Evolutionary conservation across 2,329 filamentous ascomycete genomes (phyloP).

Genomic region (Blumeriella jaapii): DNA sequence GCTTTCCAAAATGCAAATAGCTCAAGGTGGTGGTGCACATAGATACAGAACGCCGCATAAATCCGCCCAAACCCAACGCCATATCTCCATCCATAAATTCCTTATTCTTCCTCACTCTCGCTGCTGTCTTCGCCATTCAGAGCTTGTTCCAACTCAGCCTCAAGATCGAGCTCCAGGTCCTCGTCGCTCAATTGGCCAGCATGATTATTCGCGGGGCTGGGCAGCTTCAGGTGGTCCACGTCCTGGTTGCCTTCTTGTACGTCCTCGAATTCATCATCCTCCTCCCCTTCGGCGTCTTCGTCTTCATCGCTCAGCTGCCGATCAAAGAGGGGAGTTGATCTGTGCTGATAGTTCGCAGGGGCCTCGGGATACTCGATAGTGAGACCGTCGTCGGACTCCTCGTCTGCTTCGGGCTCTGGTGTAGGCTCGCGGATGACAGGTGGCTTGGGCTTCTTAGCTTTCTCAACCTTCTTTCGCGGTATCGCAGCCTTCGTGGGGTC

Average conservation of each 20-base stretch:
- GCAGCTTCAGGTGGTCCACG: constrained; percentile 37
- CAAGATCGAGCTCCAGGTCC: constrained; percentile 26
- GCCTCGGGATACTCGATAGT: constrained; percentile 49
- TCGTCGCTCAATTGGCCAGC: constrained; percentile 22
- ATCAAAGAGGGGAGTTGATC: constrained; percentile 20
- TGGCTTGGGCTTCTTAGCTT: constrained; percentile 27
- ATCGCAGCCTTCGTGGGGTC: constrained; percentile 22
- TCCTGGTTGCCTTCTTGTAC: constrained; percentile 25
- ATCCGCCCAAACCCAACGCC: background rate
- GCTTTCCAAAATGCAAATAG: too few relatives aligned
- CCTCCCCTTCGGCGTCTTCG: constrained; percentile 36
- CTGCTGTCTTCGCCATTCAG: constrained; percentile 23
- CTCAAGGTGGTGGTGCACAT: too few relatives aligned
- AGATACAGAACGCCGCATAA: too few relatives aligned
- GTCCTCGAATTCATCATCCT: constrained; percentile 32
- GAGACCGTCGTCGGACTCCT: constrained; percentile 44
- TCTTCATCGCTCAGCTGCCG: constrained; percentile 34
- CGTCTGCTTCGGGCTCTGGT: constrained; percentile 25
- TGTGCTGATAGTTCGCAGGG: constrained; percentile 24
- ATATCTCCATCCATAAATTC: background rate
- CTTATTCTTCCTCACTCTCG: constrained; percentile 28
- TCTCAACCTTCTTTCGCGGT: constrained; percentile 24
- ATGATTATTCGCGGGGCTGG: constrained; percentile 37
- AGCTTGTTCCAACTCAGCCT: constrained; percentile 26
- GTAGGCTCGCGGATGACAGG: constrained; percentile 21